phyloP scores from a whole-genome alignment of 345 rosid species.

The Odontarrhena argentea region DNA sequence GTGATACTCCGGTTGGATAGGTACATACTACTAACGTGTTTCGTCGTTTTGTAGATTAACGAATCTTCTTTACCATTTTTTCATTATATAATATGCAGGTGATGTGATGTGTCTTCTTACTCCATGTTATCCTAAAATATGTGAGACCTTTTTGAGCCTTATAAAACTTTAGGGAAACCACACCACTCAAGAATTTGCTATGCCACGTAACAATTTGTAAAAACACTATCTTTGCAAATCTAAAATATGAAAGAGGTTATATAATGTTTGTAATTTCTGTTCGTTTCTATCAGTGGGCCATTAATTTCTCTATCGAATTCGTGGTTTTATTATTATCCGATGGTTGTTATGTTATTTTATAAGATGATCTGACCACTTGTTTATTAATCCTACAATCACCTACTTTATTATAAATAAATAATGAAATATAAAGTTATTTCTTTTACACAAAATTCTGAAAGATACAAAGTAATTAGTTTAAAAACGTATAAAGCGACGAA shows the following conservation, averaged over 20 bases:
- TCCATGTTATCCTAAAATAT: conserved; percentile 26
- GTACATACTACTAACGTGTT: conserved; percentile 20
- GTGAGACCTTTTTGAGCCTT: conserved; percentile 24
- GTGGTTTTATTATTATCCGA: too few species aligned
- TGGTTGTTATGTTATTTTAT: too few species aligned
- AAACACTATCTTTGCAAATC: conserved; percentile 1
- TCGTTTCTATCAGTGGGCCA: too few species aligned
- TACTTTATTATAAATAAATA: too few species aligned
- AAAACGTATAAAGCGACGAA: too few species aligned
- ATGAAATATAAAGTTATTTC: too few species aligned
- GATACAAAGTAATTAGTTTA: too few species aligned
- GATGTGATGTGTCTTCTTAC: conserved; percentile 34
- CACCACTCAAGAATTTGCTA: conserved; percentile 14
- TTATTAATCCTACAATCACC: too few species aligned
- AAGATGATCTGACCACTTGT: too few species aligned
- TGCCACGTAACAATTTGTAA: conserved; percentile 22
- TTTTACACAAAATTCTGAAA: too few species aligned
- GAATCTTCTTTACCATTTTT: conserved; percentile 27
- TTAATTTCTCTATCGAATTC: too few species aligned
- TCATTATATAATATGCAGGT: conserved; percentile 3
- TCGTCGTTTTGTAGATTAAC: conserved; percentile 32
- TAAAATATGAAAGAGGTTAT: neutral
- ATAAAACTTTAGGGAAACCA: conserved; percentile 5
- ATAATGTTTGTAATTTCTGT: too few species aligned
- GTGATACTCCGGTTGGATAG: conserved; percentile 20